Evolutionary conservation across 306 rosid genomes (phyloP), one percentile per base, ranked within the genome.

Genomic region (Gillenia trifoliata): DNA sequence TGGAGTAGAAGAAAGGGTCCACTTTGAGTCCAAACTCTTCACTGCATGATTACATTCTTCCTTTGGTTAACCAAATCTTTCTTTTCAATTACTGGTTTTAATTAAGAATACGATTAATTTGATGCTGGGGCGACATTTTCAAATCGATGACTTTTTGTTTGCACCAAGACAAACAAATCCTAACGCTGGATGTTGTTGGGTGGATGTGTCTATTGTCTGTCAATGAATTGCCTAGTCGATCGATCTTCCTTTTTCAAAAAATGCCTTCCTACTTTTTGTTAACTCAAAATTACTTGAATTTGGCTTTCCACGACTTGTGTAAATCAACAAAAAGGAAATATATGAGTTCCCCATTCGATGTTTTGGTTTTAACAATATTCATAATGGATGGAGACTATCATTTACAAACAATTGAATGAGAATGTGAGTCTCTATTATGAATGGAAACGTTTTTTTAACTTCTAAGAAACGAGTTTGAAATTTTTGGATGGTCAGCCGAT

Each of bases 31-130:
- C 8, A 29, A 61, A 61, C 66, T 28, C 40, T 28, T 28, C 38
- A 15, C 66, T 81, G 36, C 17, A 73, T 66, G 63, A 61, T 71
- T 71, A 75, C 8, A 52, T 55, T 33, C 43, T 64, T 68, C 50
- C 54, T 64, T 68, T 31, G 55, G 71, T 76, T 71, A 72, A 73
- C 70, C 56, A 34, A 6, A 61, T 57, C 63, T 75, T 68, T 40
- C 33, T 30, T 60, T 29, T 41, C 41, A n/a, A 40, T 52, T 31
- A 36, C n/a, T 19, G n/a, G 56, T 28, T 45, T n/a, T n/a, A n/a
- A n/a, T 79, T 57, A 43, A 79, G 75, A 52, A 55, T 4, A 26
- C 54, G 64, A n/a, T 22, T 54, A 20, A 28, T 17, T 26, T 9
- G 31, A 25, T 11, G 43, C 17, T 68, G 47, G 30, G 74, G 31